phyloP scores from a whole-genome alignment of 306 rosid genomes.

The Prunus davidiana region DNA sequence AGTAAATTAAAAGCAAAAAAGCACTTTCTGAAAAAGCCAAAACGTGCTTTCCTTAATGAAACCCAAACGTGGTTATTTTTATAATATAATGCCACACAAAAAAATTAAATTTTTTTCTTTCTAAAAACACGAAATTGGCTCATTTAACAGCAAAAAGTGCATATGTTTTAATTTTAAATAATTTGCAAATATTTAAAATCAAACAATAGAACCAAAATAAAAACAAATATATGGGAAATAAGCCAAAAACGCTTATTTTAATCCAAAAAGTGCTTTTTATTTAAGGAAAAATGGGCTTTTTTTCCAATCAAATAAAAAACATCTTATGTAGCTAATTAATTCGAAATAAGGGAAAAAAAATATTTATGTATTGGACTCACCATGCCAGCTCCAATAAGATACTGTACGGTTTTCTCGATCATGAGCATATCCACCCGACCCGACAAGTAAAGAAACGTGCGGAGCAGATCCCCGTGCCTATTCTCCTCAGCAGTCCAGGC shows the following conservation, averaged over 20 bases:
- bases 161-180: no score
- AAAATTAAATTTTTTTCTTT: no score
- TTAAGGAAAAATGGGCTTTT: neutral
- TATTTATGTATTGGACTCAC: constrained; percentile 27
- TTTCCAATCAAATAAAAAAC: neutral
- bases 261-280: neutral
- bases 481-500: constrained; percentile 85
- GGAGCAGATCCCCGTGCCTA: constrained; percentile 77
- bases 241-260: no score
- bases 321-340: neutral
- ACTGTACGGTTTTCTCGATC: constrained; percentile 67
- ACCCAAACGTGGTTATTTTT: no score
- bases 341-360: neutral
- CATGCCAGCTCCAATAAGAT: constrained; percentile 71
- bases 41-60: no score
- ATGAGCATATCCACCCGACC: constrained; percentile 84
- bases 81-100: no score
- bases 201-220: no score
- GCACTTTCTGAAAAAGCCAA: neutral
- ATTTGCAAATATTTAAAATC: no score
- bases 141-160: no score
- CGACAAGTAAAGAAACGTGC: constrained; percentile 58
- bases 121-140: no score
- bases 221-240: no score
- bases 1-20: neutral